These are phyloP conservation scores for Leccinellum albellum DNA, from an alignment of 768 basidiomycete genomes.

Conservation along the genomic window DNA sequence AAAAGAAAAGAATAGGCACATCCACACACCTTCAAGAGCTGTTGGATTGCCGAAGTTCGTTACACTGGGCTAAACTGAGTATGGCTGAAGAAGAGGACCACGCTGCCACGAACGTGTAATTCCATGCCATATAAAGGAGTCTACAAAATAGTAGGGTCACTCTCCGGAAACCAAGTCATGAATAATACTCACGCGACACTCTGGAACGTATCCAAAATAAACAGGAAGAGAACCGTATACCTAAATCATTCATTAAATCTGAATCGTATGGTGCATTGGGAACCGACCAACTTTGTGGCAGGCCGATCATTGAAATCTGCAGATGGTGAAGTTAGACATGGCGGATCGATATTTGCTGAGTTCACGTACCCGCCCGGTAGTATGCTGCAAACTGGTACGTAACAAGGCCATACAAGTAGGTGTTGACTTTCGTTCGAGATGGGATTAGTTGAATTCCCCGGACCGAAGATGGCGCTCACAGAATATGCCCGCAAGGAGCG, in stretches of 20 bases:
- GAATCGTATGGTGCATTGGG: neutral
- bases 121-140: conserved; percentile 16
- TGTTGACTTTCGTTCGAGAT: neutral
- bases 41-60: neutral
- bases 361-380: neutral
- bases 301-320: neutral
- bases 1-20: neutral
- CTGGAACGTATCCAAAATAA: neutral
- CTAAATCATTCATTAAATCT: neutral
- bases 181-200: neutral
- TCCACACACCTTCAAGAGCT: neutral
- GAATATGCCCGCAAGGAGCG: neutral
- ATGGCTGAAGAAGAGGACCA: neutral
- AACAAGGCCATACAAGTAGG: neutral
- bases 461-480: neutral
- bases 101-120: conserved; percentile 7
- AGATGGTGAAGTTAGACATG: neutral
- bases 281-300: neutral
- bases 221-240: neutral
- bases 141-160: neutral
- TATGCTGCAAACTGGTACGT: neutral
- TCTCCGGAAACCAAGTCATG: neutral
- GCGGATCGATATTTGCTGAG: neutral
- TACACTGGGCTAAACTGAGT: neutral
- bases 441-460: neutral